Evolutionary conservation across 169 alveolate species (phyloP).

Genomic region (Plasmodium reichenowi): DNA sequence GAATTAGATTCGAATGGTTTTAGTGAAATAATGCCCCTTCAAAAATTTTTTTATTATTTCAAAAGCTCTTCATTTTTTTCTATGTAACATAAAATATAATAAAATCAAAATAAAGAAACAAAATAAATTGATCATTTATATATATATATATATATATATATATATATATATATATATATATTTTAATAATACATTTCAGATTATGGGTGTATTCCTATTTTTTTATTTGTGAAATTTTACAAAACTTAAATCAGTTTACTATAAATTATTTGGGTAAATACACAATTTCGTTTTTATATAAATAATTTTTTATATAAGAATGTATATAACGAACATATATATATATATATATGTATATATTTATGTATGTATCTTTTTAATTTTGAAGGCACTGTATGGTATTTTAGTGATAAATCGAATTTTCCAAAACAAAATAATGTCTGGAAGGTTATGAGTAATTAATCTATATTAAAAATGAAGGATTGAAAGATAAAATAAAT

Average conservation of each 20-base stretch:
- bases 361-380: neutral
- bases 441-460: slow-evolving; percentile 55
- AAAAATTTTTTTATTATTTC: slow-evolving; percentile 50
- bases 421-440: slow-evolving; percentile 7
- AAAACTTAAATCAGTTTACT: slow-evolving; percentile 56
- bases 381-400: slow-evolving; percentile 65
- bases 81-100: slow-evolving; percentile 15
- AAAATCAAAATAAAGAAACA: neutral
- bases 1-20: slow-evolving; percentile 55
- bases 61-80: slow-evolving; percentile 54
- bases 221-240: slow-evolving; percentile 54
- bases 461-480: neutral
- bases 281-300: neutral
- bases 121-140: neutral
- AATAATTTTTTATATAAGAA: neutral
- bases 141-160: neutral
- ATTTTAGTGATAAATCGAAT: slow-evolving; percentile 46
- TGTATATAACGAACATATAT: neutral
- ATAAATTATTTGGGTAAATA: slow-evolving; percentile 47
- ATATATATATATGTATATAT: neutral
- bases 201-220: slow-evolving; percentile 43
- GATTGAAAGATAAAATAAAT: neutral
- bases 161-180: neutral
- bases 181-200: slow-evolving; percentile 6
- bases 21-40: slow-evolving; percentile 60